phyloP scores from a whole-genome alignment of 179 eudicot species.

The Carnegiea gigantea region DNA sequence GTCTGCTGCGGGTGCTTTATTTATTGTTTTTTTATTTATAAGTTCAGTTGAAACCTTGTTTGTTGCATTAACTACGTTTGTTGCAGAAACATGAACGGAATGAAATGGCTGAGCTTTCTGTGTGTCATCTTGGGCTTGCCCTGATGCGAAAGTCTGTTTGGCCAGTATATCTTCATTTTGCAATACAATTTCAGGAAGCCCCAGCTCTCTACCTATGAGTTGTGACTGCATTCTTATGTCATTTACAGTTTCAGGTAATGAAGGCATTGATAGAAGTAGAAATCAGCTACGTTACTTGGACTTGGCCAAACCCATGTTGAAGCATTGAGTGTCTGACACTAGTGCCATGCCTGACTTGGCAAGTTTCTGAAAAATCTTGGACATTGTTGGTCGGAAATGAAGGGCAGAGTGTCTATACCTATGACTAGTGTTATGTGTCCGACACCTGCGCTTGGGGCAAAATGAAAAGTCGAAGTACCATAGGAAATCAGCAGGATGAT shows the following conservation, averaged over 20 bases:
- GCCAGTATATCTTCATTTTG: background rate
- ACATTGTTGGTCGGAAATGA: too few relatives aligned
- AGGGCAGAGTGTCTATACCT: too few relatives aligned
- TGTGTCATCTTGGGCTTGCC: background rate
- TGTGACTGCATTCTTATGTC: background rate
- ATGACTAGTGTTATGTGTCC: too few relatives aligned
- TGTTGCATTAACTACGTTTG: background rate
- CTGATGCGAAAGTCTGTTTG: conserved; percentile 2
- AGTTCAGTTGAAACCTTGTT: background rate
- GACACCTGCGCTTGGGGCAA: too few relatives aligned
- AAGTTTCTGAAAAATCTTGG: too few relatives aligned
- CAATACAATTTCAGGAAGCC: background rate
- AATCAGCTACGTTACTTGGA: too few relatives aligned
- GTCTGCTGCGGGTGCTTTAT: background rate
- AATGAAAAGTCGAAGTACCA: too few relatives aligned
- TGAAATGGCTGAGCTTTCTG: background rate
- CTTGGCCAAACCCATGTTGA: too few relatives aligned
- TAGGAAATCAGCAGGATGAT: conserved; percentile 62
- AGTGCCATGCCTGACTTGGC: too few relatives aligned
- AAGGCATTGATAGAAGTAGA: conserved; percentile 46
- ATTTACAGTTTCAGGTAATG: conserved; percentile 53
- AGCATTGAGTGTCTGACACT: too few relatives aligned
- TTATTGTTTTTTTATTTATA: background rate
- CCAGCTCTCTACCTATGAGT: background rate
- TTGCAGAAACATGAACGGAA: background rate